Evolutionary conservation across 768 basidiomycete species (phyloP).

Genomic region (Naematelia aurantialba): DNA sequence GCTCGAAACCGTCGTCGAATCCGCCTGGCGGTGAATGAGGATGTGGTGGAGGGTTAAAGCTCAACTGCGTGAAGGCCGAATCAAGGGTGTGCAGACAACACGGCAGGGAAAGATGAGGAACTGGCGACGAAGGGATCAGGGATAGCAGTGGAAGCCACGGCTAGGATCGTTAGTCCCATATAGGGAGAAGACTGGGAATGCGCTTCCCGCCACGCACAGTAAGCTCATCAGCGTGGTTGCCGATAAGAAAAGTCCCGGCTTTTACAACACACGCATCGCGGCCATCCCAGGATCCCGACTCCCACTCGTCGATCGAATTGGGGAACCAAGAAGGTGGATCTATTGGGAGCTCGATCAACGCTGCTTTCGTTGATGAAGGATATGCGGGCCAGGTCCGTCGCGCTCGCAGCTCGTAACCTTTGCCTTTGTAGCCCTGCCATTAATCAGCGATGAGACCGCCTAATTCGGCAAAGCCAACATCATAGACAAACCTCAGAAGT

Average conservation of each 20-base stretch:
- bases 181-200: neutral
- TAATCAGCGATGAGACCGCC: neutral
- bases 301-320: slow-evolving; percentile 39
- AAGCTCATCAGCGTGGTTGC: slow-evolving; percentile 93
- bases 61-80: slow-evolving; percentile 64
- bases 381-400: slow-evolving; percentile 81
- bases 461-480: neutral
- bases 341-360: slow-evolving; percentile 66
- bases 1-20: slow-evolving; percentile 51
- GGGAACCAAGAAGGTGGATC: slow-evolving; percentile 57
- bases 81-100: slow-evolving; percentile 64
- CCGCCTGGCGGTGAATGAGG: slow-evolving; percentile 40
- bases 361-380: slow-evolving; percentile 60
- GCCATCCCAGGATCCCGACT: slow-evolving; percentile 27
- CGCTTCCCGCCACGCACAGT: slow-evolving; percentile 52
- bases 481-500: slow-evolving; percentile 56
- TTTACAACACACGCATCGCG: slow-evolving; percentile 47
- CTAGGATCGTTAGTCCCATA: slow-evolving; percentile 12
- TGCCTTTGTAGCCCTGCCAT: slow-evolving; percentile 66
- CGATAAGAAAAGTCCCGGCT: slow-evolving; percentile 70
- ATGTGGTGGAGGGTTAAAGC: slow-evolving; percentile 35
- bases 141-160: slow-evolving; percentile 88
- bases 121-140: slow-evolving; percentile 45
- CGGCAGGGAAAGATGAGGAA: slow-evolving; percentile 61
- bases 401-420: slow-evolving; percentile 79